Conservation (phyloP, 2,329 filamentous ascomycete genomes). For the Zasmidium angulare region DNA sequence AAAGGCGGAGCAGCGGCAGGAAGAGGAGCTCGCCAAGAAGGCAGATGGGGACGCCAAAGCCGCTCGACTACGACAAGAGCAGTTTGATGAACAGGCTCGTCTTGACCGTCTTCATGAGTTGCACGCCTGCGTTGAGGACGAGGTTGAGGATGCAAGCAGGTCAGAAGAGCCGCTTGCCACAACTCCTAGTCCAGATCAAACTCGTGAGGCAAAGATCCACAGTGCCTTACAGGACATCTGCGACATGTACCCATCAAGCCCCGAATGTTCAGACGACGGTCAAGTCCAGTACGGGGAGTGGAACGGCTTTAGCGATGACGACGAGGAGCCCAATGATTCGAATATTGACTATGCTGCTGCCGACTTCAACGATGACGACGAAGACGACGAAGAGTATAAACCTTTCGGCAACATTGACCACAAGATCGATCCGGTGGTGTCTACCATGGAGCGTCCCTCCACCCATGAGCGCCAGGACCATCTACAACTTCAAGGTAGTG, state of each 20-base stretch:
- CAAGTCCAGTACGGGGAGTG: neutral
- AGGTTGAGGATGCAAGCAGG: neutral
- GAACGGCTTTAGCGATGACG: slow-evolving; percentile 3
- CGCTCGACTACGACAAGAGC: neutral
- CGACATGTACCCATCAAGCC: neutral
- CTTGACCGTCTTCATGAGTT: slow-evolving; percentile 1
- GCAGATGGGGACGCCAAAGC: slow-evolving; percentile 8
- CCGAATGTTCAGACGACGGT: neutral
- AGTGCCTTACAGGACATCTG: neutral
- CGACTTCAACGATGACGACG: slow-evolving; percentile 6
- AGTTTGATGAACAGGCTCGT: slow-evolving; percentile 1
- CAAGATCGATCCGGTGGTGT: neutral
- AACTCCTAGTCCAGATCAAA: too few species aligned
- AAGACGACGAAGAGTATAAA: neutral
- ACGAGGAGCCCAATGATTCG: neutral
- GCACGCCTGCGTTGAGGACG: neutral
- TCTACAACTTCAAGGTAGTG: too few species aligned
- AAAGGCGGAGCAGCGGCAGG: slow-evolving; percentile 6
- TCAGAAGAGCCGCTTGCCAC: neutral
- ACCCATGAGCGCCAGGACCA: too few species aligned
- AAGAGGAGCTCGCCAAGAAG: slow-evolving; percentile 11
- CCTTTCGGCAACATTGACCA: neutral
- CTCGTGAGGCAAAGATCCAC: too few species aligned
- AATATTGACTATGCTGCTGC: slow-evolving; percentile 1
- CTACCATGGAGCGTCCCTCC: neutral